Base-by-base conservation (phyloP, 805 yeast species). In the Starmerella sirachaensis region DNA sequence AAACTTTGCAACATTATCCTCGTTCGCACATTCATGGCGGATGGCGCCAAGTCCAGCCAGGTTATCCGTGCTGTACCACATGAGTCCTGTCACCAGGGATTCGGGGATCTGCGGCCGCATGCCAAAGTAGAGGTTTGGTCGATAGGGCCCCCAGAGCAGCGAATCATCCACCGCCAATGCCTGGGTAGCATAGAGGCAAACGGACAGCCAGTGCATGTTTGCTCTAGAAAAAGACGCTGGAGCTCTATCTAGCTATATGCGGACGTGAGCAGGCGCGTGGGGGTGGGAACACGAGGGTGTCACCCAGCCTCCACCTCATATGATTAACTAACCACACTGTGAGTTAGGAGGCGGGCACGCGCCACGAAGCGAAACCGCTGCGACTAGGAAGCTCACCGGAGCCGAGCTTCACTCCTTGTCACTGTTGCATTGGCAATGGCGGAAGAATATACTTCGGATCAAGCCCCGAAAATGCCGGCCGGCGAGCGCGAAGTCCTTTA, bases 61-160 rank as follows among this genome's bases (percentile, higher is more conserved):
- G 20, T 63, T 59, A 43, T 80, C 78, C 5, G 72, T 68, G 52
- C 76, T 76, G 61, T 74, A 82, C 97, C 97, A 88, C 75, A 88
- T 72, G 18, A 86, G 61, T 0, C 97, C 97, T 11, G 83, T 63
- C 41, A 78, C 53, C 35, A 91, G 65, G 2, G 88, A 73, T 24
- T 73, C 67, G 1, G 95, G 94, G 3, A 80, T 51, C 33, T 88
- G 64, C 3, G 97, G 94, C 31, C 86, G 67, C 32, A 91, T 62
- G 1, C 97, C 97, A 42, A 86, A 63, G 59, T 86, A 91, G 29
- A 83, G 64, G 39, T 83, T 80, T 7, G 95, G 76, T 46, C 96
- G 63, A 58, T 85, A 88, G 1, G 97, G 93, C 1, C 94, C 97
- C 98, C 98, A 88, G 22, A 74, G 56, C 19, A 81, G 61, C 2